Percentiles rank a stretch among this genome's conserved stretches.
phyloP scores from a whole-genome alignment of 2,329 filamentous ascomycete genomes.

The Fusarium coicis region DNA sequence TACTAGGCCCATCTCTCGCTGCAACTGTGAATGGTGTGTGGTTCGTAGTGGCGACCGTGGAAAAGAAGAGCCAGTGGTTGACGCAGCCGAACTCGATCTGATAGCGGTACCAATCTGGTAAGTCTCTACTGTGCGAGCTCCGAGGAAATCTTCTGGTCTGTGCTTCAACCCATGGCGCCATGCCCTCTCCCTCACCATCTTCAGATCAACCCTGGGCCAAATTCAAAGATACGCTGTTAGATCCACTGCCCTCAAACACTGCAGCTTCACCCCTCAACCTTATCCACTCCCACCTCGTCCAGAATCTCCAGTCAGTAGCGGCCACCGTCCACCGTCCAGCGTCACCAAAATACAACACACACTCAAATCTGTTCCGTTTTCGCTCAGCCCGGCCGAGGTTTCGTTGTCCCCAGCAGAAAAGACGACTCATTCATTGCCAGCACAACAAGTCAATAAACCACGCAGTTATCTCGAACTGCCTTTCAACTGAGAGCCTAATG shows the following conservation, averaged over 20 bases:
- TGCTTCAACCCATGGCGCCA: constrained; percentile 30
- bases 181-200: constrained; percentile 16
- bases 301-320: constrained; percentile 12
- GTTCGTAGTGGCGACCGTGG: constrained; percentile 17
- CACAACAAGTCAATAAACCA: constrained; percentile 26
- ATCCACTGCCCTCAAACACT: constrained; percentile 2
- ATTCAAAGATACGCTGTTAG: constrained; percentile 8
- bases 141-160: constrained; percentile 1
- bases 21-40: constrained; percentile 9
- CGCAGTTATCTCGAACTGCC: constrained; percentile 3
- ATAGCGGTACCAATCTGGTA: constrained; percentile 22
- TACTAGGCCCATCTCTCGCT: not conserved
- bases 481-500: not conserved
- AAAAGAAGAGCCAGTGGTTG: not conserved
- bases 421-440: constrained; percentile 4
- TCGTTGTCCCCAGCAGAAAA: constrained; percentile 32
- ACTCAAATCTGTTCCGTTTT: constrained; percentile 27
- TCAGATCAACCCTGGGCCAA: constrained; percentile 17
- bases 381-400: constrained; percentile 10
- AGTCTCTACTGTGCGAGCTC: constrained; percentile 24
- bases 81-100: not conserved
- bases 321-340: constrained; percentile 18
- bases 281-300: constrained; percentile 21
- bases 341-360: constrained; percentile 29
- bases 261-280: constrained; percentile 11